Conservation (phyloP, 2,329 filamentous ascomycete genomes). For the Bipolaris bicolor region DNA sequence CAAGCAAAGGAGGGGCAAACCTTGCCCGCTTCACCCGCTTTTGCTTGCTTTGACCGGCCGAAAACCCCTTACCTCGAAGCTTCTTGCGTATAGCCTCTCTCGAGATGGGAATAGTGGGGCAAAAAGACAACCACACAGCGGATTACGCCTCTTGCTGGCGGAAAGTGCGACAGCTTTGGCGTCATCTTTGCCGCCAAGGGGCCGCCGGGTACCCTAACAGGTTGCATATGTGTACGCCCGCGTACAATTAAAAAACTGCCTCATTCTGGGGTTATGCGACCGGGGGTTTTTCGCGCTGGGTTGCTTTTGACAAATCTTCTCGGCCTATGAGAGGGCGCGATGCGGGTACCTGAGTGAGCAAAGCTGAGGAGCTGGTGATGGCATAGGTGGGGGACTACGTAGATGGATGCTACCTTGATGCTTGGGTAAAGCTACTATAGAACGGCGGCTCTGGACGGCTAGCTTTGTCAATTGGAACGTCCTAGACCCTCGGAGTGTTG, state of each 20-base stretch:
- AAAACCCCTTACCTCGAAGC: constrained; percentile 9
- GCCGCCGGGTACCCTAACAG: too few relatives aligned
- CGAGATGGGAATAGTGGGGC: constrained; percentile 9
- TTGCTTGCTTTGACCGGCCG: neutral
- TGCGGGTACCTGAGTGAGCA: constrained; percentile 10
- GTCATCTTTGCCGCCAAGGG: too few relatives aligned
- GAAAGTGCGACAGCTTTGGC: too few relatives aligned
- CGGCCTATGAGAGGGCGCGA: constrained; percentile 12
- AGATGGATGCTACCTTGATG: neutral
- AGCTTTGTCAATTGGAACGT: neutral
- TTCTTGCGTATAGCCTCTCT: constrained; percentile 15
- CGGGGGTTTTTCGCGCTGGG: neutral
- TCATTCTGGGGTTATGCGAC: too few relatives aligned
- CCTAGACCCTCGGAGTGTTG: neutral
- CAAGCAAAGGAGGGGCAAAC: constrained; percentile 16
- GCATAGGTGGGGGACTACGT: neutral
- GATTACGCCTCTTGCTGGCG: too few relatives aligned
- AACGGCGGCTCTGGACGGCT: neutral
- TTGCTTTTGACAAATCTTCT: constrained; percentile 25
- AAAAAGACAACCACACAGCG: too few relatives aligned
- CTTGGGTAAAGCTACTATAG: too few relatives aligned
- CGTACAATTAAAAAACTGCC: too few relatives aligned
- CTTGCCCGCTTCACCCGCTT: neutral
- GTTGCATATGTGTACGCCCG: too few relatives aligned
- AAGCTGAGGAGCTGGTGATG: neutral